A percentile compares a stretch with the other conserved stretches of the same genome.
phyloP scores from a whole-genome alignment of 176 grass and related monocot species.

The sorghum (Sorghum bicolor) region DNA sequence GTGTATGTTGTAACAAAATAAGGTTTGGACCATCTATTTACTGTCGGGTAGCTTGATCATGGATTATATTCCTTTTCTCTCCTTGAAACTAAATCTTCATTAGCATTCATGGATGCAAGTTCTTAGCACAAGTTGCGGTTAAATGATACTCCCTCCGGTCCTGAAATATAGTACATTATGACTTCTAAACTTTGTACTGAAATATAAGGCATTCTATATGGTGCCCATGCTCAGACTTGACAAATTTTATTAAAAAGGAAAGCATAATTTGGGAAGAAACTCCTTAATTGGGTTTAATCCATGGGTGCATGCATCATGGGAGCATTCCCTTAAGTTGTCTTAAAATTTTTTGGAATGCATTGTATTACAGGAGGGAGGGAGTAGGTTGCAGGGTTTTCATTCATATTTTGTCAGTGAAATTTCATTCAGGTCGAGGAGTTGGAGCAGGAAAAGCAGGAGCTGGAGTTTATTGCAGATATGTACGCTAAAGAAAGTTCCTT shows the following conservation, averaged over 20 bases:
- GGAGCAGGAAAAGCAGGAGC: constrained; percentile 77
- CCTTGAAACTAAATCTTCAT: not conserved
- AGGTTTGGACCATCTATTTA: not conserved
- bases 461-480: constrained; percentile 86
- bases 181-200: not conserved
- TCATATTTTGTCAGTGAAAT: constrained; percentile 28
- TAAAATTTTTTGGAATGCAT: not conserved
- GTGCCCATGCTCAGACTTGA: not conserved
- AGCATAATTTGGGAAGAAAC: not conserved
- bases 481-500: constrained; percentile 68
- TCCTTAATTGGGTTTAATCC: not conserved
- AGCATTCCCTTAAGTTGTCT: not conserved
- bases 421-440: constrained; percentile 70
- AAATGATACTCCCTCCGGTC: not conserved
- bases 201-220: not conserved
- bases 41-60: not conserved
- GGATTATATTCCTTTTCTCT: not conserved
- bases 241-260: not conserved
- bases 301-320: not conserved
- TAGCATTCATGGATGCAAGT: not conserved
- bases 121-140: not conserved
- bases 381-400: not conserved
- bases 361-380: not conserved
- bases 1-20: constrained; percentile 9
- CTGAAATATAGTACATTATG: not conserved